Percentiles rank a stretch among this genome's conserved stretches.
Conservation (phyloP, 2,329 filamentous ascomycete genomes). For the Apiospora marii region DNA sequence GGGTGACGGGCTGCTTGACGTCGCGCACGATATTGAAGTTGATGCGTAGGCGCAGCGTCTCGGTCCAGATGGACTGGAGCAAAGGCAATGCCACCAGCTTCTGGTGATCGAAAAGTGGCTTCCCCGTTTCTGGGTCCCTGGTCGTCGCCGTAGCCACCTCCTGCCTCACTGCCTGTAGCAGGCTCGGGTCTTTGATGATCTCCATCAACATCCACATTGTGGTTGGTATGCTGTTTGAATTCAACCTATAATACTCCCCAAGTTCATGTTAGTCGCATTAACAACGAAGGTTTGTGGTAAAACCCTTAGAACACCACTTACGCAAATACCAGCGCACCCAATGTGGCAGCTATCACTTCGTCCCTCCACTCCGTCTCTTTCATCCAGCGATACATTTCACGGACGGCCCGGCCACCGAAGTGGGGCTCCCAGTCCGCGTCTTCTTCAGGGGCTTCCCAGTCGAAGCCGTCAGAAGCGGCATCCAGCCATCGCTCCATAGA, state of each 20-base stretch:
- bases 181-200: constrained; percentile 35
- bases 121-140: constrained; percentile 25
- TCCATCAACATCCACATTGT: constrained; percentile 26
- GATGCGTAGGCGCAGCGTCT: constrained; percentile 37
- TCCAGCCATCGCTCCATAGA: constrained; percentile 28
- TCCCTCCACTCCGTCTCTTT: constrained; percentile 31
- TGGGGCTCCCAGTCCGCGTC: constrained; percentile 38
- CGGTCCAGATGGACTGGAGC: constrained; percentile 38
- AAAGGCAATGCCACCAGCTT: constrained; percentile 35
- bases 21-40: constrained; percentile 36
- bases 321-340: constrained; percentile 24
- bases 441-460: constrained; percentile 28
- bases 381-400: constrained; percentile 33
- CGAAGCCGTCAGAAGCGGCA: constrained; percentile 28
- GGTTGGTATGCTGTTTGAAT: neutral
- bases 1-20: constrained; percentile 26
- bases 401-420: constrained; percentile 35
- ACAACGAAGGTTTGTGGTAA: no score
- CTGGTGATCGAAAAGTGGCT: constrained; percentile 27
- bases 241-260: neutral
- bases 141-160: constrained; percentile 31
- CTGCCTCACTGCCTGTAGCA: constrained; percentile 31
- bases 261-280: neutral
- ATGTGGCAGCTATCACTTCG: neutral
- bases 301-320: no score